Evolutionary conservation across 2,329 filamentous ascomycete genomes (phyloP), one percentile per base, ranked within the genome.

Genomic region (Fragosphaeria purpurea): DNA sequence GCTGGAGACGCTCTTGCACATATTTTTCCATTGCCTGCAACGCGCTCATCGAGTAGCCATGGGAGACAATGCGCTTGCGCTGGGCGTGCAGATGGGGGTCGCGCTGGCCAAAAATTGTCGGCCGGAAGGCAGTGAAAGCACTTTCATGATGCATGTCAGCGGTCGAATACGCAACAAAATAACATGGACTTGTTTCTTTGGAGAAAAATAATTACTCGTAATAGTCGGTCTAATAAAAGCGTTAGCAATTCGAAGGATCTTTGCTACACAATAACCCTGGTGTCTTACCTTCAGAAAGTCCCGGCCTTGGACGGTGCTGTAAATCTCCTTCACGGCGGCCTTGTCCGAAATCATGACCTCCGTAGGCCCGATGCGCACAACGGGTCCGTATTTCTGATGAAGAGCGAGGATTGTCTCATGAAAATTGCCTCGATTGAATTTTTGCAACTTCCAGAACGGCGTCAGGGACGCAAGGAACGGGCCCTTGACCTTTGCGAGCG

Each of bases 281-380:
- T 44, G 32, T 51, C 44, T 47, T 32, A 52, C 50, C 50, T 52
- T 52, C 39, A 52, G 37, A 32, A 41, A 52, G n/a, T 52, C 50
- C 33, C 42, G 45, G 13, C 50, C 50, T 33, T 52, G 50, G 22
- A 42, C 41, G 4, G 50, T 52, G 40, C 46, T 52, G n/a, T 52
- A 52, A 4, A 52, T 42, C 46, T 52, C 46, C 38, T 47, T 47
- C 9, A 52, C 45, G 31, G 50, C 50, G 1, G 11, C 37, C 50
- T 49, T 52, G 46, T 52, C 50, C 7, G 46, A 46, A 31, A 52
- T 41, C 4, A 52, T 49, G 8, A 52, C 50, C n/a, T 52, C 50
- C 1, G n/a, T 41, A 5, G 50, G 50, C n/a, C 30, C 50, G 5
- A 52, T 46, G 4, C 50, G 46, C 12, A 52, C 50, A 22, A 52